Percentiles rank a stretch among this genome's conserved stretches.
Evolutionary conservation across 2,329 filamentous ascomycete species (phyloP).

Genomic region (Lomentospora prolificans): DNA sequence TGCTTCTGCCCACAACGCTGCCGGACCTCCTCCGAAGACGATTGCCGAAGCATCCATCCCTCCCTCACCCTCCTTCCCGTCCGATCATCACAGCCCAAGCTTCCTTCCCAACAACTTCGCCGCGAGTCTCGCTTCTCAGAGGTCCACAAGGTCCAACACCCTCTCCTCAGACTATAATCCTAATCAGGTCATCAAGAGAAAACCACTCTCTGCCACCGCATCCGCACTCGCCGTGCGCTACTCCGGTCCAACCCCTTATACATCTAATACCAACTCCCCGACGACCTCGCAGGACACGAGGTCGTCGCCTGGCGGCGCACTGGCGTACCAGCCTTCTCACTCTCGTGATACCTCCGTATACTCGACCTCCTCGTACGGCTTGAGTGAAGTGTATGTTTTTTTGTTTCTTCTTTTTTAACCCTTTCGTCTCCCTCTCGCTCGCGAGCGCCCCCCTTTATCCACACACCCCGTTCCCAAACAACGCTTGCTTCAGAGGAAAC

Average conservation of each 20-base stretch:
- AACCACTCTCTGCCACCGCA: slow-evolving; percentile 48
- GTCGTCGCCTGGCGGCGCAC: slow-evolving; percentile 9
- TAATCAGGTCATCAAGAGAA: slow-evolving; percentile 38
- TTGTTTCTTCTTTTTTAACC: background rate
- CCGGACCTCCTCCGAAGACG: background rate
- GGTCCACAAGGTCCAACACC: slow-evolving; percentile 5
- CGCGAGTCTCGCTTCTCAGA: background rate
- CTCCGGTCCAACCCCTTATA: slow-evolving; percentile 24
- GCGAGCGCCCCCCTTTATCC: background rate
- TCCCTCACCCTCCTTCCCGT: background rate
- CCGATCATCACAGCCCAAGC: background rate
- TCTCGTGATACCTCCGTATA: slow-evolving; percentile 10
- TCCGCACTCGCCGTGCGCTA: slow-evolving; percentile 40
- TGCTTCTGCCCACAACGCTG: background rate
- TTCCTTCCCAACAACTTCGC: background rate
- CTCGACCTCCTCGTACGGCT: background rate
- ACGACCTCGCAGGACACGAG: slow-evolving; percentile 14
- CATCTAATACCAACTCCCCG: slow-evolving; percentile 19
- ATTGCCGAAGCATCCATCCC: background rate
- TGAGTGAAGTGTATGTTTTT: background rate
- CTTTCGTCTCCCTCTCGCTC: background rate
- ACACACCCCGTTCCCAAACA: slow-evolving; percentile 4
- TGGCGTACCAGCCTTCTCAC: slow-evolving; percentile 13
- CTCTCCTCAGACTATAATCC: slow-evolving; percentile 5
- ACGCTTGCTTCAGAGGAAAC: background rate